Base-by-base conservation (phyloP, 2,329 filamentous ascomycete species). In the Fusarium sarcochroum region DNA sequence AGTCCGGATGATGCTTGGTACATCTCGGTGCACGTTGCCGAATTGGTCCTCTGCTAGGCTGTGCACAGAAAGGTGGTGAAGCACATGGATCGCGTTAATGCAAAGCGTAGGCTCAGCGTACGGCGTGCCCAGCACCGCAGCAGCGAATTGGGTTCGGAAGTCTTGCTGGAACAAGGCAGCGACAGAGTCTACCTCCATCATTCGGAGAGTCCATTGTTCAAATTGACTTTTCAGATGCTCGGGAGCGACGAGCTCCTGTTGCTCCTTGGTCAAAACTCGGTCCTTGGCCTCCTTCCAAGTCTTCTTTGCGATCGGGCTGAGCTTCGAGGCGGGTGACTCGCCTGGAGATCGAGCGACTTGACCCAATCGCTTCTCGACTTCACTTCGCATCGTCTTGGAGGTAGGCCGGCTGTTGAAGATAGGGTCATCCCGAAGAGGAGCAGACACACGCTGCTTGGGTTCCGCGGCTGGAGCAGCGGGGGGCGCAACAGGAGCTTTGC, bases 1-100 rank as follows among this genome's bases (percentile, higher is more conserved):
- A 2, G 89, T 88, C 46, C 91, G 87, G 50, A 98, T 88, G 58
- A 97, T 90, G 48, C 81, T 81, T 1, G 92, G 88, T 3, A 98
- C 89, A 68, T 96, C 92, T 42, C 89, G 85, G 69, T 97, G 91
- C n/a, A 97, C 95, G 71, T 93, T 92, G 15, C 95, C 95, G 75
- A 90, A 96, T 46, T 86, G 86, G 76, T 98, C 95, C 78, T 98
- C 94, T 5, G 83, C 82, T 54, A 98, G 80, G 78, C 92, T 95
- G 65, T 87, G 87, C 6, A 93, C 86, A 1, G 92, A 87, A 27
- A 98, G 84, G 49, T 86, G 85, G 14, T 88, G 89, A 38, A 96
- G 81, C 1, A 91, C 87, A 61, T 89, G 88, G n/a, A 90, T 84
- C 2, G 93, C 91, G 75, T 95, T 89, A 50, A 91, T 80, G 69